These are phyloP conservation scores for Coemansia asiatica DNA, from an alignment of 192 early-diverging fungal species.

Conservation along the genomic window DNA sequence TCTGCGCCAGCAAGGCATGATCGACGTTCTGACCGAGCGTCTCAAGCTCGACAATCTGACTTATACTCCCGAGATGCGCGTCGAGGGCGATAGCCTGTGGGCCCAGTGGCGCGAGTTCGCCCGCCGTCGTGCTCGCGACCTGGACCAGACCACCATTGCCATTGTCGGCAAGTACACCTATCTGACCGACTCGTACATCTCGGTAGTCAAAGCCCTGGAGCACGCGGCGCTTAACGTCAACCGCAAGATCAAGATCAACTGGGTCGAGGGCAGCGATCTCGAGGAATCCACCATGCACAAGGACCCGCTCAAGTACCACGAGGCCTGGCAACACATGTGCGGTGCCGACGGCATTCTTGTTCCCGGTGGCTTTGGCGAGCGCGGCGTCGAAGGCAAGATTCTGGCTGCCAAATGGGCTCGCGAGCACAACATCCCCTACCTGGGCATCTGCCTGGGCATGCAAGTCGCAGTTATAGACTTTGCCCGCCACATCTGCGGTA, in stretches of 20 bases:
- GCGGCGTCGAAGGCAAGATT: constrained; percentile 97
- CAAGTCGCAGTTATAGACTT: constrained; percentile 98
- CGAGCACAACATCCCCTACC: constrained; percentile 95
- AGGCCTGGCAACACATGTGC: constrained; percentile 91
- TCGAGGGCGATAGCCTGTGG: constrained; percentile 67
- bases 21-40: constrained; percentile 78
- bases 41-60: constrained; percentile 67
- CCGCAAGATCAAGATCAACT: constrained; percentile 78
- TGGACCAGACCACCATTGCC: constrained; percentile 83
- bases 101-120: constrained; percentile 84
- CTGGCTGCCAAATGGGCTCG: constrained; percentile 94
- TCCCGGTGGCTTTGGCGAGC: constrained; percentile 95
- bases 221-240: constrained; percentile 87
- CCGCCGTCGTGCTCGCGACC: constrained; percentile 69
- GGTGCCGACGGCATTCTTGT: constrained; percentile 91
- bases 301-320: constrained; percentile 92
- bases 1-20: constrained; percentile 80
- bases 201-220: constrained; percentile 94
- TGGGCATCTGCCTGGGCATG: constrained; percentile 97
- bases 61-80: constrained; percentile 57
- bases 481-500: constrained; percentile 86
- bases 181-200: constrained; percentile 95
- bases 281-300: constrained; percentile 70
- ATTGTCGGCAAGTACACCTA: constrained; percentile 97
- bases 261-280: constrained; percentile 95